A percentile compares a stretch with the other conserved stretches of the same genome.
Conservation (phyloP, 2,329 filamentous ascomycete genomes). For the Xylariales sp. region DNA sequence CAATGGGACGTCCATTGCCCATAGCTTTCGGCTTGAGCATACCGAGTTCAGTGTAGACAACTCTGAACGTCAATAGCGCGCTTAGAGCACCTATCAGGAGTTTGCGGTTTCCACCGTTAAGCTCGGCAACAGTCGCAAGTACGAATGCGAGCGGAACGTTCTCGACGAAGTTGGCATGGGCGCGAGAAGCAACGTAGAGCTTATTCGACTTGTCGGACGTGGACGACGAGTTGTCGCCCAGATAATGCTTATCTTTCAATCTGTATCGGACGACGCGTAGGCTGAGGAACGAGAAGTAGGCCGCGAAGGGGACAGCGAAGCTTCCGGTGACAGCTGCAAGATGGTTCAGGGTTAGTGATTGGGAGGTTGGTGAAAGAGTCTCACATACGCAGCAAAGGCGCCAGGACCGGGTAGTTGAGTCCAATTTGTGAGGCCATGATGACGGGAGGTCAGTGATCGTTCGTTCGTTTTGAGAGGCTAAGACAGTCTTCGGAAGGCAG, state of each 20-base stretch:
- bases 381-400: constrained; percentile 8
- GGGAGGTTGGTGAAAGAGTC: not conserved
- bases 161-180: constrained; percentile 27
- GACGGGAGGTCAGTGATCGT: not conserved
- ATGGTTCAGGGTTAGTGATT: not conserved
- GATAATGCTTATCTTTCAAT: constrained; percentile 19
- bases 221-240: constrained; percentile 23
- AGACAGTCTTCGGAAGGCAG: too few relatives aligned
- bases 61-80: constrained; percentile 21
- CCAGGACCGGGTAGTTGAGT: constrained; percentile 12
- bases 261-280: constrained; percentile 22
- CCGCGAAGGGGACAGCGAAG: constrained; percentile 27
- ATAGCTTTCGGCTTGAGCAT: constrained; percentile 15
- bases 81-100: constrained; percentile 18
- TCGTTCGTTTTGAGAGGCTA: too few relatives aligned
- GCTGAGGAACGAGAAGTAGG: constrained; percentile 26
- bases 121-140: constrained; percentile 25
- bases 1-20: constrained; percentile 22
- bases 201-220: constrained; percentile 13
- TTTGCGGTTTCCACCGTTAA: constrained; percentile 26
- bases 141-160: constrained; percentile 26
- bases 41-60: constrained; percentile 25
- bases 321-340: constrained; percentile 24
- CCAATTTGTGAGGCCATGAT: constrained; percentile 9
- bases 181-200: constrained; percentile 21